Base-by-base conservation (phyloP, 352 stramenopile species). In the Nothophytophthora sp. region DNA sequence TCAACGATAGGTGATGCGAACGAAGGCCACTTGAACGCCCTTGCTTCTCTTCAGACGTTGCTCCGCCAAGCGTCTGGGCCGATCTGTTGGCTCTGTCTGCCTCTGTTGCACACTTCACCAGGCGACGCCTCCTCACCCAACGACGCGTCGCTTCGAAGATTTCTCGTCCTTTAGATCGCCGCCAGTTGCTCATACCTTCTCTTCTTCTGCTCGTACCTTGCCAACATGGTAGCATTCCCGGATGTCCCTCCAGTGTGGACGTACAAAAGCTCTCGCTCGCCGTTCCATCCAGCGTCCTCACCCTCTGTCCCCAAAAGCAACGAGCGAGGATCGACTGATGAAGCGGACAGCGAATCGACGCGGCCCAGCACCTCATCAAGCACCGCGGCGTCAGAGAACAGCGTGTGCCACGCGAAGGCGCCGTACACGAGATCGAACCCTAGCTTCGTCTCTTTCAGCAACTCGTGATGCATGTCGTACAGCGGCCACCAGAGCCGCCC, bases 371-470 rank as follows among this genome's bases (percentile, higher is more conserved):
- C 61, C 9, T 70, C 41, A 10, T 61, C 29, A 10, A 87, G 70
- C 16, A 68, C 63, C 8, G 18, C n/a, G 11, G 57, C 39, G 45
- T 85, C 73, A 19, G 67, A 60, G 33, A 95, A 88, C n/a, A 95
- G 51, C 11, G 80, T 85, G 57, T 90, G 64, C 85, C 85, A 95
- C 43, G 75, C 70, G 29, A 91, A 88, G 4, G 70, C 55, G 12
- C 70, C 85, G 48, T 95, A 95, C 2, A 92, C 25, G 35, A 95
- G 50, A 20, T 95, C 85, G 42, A 95, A 81, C 23, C 87, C 70
- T 29, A 95, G 62, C 1, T 62, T 45, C 1, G 85, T 90, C 24
- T 74, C 53, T n/a, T 61, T 52, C 19, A 83, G 50, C 9, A 93
- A 42, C 45, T 92, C 75, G 35, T 81, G 56, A 50, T 93, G 72